phyloP scores from a whole-genome alignment of 768 basidiomycete species.

The Termitomyces sp. region DNA sequence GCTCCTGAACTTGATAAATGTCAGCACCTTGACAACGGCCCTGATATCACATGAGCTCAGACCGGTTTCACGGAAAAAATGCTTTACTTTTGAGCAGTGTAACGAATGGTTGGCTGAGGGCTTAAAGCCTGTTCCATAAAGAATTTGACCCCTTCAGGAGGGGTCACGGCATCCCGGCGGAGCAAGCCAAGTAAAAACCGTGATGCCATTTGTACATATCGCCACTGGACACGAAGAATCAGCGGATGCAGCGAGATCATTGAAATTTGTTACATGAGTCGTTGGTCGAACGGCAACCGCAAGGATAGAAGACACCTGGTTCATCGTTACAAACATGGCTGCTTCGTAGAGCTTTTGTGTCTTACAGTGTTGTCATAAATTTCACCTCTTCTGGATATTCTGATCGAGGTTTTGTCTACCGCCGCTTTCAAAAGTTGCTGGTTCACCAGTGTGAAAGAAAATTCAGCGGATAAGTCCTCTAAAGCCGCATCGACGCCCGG shows the following conservation, averaged over 20 bases:
- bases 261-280: constrained; percentile 59
- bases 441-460: constrained; percentile 39
- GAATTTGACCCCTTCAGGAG: constrained; percentile 52
- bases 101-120: constrained; percentile 64
- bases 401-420: constrained; percentile 32
- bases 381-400: constrained; percentile 39
- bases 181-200: constrained; percentile 58
- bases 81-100: constrained; percentile 56
- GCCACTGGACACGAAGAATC: constrained; percentile 49
- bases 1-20: constrained; percentile 72
- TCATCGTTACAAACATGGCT: constrained; percentile 8
- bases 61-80: neutral
- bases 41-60: constrained; percentile 27
- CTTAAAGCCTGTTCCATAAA: constrained; percentile 64
- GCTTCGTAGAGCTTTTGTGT: neutral
- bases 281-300: constrained; percentile 53
- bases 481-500: constrained; percentile 46
- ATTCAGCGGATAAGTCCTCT: constrained; percentile 43
- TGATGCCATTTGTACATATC: constrained; percentile 70
- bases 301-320: constrained; percentile 56
- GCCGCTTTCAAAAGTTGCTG: constrained; percentile 38
- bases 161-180: constrained; percentile 53
- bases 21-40: constrained; percentile 60
- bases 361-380: constrained; percentile 47
- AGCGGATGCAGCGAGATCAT: constrained; percentile 9